Evolutionary conservation across 2,329 filamentous ascomycete species (phyloP).

Genomic region (Aureobasidium sp.): DNA sequence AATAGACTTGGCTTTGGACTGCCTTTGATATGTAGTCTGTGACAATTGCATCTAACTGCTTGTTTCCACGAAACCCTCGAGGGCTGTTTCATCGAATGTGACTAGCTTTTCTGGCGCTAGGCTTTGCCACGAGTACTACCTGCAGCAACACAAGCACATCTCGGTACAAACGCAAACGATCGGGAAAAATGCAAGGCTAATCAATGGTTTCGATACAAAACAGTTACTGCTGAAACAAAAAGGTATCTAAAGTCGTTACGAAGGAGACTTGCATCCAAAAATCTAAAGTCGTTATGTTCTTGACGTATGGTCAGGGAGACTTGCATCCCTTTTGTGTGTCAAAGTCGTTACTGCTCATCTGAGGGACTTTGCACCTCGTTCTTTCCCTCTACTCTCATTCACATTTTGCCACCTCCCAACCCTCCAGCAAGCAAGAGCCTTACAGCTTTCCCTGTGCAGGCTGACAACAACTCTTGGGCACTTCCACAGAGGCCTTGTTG

Average conservation of each 20-base stretch:
- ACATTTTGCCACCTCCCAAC: too few species aligned
- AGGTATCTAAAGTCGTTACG: constrained; percentile 7
- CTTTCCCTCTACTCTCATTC: too few species aligned
- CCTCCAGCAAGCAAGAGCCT: background rate
- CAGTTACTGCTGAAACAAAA: background rate
- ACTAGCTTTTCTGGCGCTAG: too few species aligned
- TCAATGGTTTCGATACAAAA: background rate
- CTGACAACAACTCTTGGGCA: constrained; percentile 9
- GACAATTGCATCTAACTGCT: background rate
- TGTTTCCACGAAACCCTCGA: background rate
- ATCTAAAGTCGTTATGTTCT: background rate
- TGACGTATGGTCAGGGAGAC: background rate
- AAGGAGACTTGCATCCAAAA: background rate
- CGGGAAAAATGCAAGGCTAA: background rate
- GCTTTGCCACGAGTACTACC: too few species aligned
- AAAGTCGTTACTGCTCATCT: background rate
- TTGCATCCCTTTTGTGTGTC: background rate
- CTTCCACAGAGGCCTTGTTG: constrained; percentile 11
- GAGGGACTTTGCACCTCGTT: background rate
- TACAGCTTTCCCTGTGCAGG: constrained; percentile 6
- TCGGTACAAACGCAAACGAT: too few species aligned
- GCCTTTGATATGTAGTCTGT: background rate
- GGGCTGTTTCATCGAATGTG: too few species aligned
- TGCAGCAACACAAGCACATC: too few species aligned
- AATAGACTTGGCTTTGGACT: constrained; percentile 18